phyloP scores from a whole-genome alignment of 805 yeast genomes.

The Candida easanensis region DNA sequence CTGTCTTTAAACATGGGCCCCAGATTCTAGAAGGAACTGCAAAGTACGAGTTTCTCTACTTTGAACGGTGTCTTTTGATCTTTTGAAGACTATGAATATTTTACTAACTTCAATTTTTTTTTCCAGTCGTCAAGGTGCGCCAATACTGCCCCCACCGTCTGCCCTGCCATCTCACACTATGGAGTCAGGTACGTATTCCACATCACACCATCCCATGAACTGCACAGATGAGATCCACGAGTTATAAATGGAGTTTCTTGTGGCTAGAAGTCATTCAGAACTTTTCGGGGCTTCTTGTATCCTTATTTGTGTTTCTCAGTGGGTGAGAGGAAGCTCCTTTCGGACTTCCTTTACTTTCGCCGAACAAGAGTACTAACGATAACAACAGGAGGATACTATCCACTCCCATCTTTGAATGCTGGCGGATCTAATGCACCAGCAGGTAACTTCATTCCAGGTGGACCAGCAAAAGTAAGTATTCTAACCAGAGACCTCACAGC shows the following conservation, averaged over 20 bases:
- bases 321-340: too few species aligned
- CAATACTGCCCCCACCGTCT: constrained; percentile 61
- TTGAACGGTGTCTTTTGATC: too few species aligned
- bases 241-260: too few species aligned
- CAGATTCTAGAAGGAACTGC: not conserved
- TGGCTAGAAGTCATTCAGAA: too few species aligned
- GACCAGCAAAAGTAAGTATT: constrained; percentile 14
- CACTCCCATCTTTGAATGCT: constrained; percentile 24
- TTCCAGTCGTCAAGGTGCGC: constrained; percentile 52
- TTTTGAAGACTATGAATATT: too few species aligned
- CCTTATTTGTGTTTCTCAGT: too few species aligned
- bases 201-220: not conserved
- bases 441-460: constrained; percentile 20
- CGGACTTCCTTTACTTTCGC: not conserved
- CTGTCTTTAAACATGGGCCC: too few species aligned
- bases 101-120: constrained; percentile 10
- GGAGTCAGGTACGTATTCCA: constrained; percentile 24
- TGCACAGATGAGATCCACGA: too few species aligned
- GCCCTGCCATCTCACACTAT: constrained; percentile 23
- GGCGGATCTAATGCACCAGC: constrained; percentile 17
- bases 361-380: constrained; percentile 16
- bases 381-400: constrained; percentile 18
- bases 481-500: not conserved
- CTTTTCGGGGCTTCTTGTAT: too few species aligned
- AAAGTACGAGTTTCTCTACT: too few species aligned